phyloP scores from a whole-genome alignment of 371 early-diverging fungal species.

The Parasitella parasitica region DNA sequence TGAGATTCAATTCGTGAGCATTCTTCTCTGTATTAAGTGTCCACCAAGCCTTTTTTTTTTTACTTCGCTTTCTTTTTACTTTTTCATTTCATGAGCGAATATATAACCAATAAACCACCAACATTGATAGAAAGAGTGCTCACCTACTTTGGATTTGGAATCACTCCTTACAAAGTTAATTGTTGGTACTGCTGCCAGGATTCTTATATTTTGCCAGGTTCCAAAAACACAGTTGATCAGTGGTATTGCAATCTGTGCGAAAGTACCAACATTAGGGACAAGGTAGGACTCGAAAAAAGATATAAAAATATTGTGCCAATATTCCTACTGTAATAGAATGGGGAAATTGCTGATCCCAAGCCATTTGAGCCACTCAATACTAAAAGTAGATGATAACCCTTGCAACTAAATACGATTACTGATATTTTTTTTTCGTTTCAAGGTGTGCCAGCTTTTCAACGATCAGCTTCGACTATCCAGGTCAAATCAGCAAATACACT shows the following conservation, averaged over 20 bases:
- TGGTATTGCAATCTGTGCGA: neutral
- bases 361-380: neutral
- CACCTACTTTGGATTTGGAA: neutral
- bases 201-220: constrained; percentile 4
- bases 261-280: neutral
- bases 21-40: neutral
- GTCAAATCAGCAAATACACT: neutral
- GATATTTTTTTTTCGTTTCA: neutral
- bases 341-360: neutral
- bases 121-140: neutral
- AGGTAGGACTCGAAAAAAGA: neutral
- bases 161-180: constrained; percentile 6
- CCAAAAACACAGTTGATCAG: neutral
- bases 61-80: neutral
- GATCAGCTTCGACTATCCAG: neutral
- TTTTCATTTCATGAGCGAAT: neutral
- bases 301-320: neutral
- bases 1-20: no score
- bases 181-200: constrained; percentile 16
- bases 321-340: neutral
- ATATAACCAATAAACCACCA: neutral
- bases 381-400: neutral
- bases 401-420: neutral
- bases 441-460: neutral
- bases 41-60: neutral